These are phyloP conservation scores for Nyssa sinensis DNA, from an alignment of 148 eudicot genomes.

Conservation along the genomic window DNA sequence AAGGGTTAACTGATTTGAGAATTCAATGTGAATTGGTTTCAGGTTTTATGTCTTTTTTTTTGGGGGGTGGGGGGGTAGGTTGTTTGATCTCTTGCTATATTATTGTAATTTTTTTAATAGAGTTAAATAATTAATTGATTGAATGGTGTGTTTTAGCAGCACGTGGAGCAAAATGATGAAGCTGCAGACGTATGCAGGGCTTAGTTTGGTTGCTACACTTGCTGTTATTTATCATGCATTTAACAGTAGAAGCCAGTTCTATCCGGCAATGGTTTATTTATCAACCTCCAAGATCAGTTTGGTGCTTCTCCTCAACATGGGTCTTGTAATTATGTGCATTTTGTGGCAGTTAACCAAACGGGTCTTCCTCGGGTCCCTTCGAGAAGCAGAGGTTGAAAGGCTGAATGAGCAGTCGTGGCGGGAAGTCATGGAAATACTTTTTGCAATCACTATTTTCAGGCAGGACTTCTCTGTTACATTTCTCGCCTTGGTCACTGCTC, in stretches of 20 bases:
- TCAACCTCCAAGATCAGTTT: constrained; percentile 92
- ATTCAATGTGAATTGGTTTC: background rate
- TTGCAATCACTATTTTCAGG: constrained; percentile 92
- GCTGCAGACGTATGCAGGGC: constrained; percentile 74
- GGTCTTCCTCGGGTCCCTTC: constrained; percentile 83
- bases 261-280: constrained; percentile 84
- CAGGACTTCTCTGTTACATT: constrained; percentile 94
- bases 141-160: constrained; percentile 1
- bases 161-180: constrained; percentile 61
- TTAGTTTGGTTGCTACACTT: constrained; percentile 70
- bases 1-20: too few relatives aligned
- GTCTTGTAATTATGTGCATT: constrained; percentile 80
- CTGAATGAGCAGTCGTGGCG: constrained; percentile 96
- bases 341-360: constrained; percentile 84
- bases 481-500: constrained; percentile 85
- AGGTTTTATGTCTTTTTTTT: background rate
- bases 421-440: constrained; percentile 96
- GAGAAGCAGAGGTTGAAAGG: constrained; percentile 99
- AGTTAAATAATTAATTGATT: constrained; percentile 18
- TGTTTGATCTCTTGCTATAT: too few relatives aligned
- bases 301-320: constrained; percentile 96
- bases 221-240: constrained; percentile 86
- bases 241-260: constrained; percentile 87
- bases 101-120: too few relatives aligned
- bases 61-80: too few relatives aligned